Conservation (phyloP, 805 yeast genomes). For the Metschnikowia matae region DNA sequence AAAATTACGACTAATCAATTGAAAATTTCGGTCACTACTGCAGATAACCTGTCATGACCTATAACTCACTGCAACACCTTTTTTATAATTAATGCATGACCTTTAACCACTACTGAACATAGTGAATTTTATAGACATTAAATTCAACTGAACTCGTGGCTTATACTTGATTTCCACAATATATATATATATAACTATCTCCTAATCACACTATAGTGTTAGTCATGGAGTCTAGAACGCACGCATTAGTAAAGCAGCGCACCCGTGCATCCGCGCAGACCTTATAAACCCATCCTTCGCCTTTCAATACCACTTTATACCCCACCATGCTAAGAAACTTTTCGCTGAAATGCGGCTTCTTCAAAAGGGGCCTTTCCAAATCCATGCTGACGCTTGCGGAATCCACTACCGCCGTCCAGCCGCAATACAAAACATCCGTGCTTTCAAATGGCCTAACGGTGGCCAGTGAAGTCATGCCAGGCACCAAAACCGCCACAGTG, state of each 20-base stretch:
- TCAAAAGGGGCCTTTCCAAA: background rate
- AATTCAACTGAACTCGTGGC: no score
- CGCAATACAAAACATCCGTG: conserved; percentile 54
- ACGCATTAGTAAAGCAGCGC: conserved; percentile 1
- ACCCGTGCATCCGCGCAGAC: conserved; percentile 2
- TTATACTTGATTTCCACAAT: no score
- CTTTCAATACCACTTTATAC: background rate
- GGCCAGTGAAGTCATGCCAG: conserved; percentile 85
- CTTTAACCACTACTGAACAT: no score
- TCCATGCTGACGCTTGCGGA: background rate
- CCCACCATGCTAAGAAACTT: conserved; percentile 8
- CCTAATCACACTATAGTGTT: no score
- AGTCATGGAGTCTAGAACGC: background rate
- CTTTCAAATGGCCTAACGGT: conserved; percentile 91
- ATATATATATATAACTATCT: background rate
- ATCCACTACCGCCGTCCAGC: conserved; percentile 2
- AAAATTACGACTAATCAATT: no score
- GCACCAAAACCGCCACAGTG: conserved; percentile 90
- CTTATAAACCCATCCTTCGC: background rate
- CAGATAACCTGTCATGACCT: no score
- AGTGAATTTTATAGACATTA: no score
- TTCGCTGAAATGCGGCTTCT: background rate
- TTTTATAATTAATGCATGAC: no score
- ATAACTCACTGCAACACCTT: no score
- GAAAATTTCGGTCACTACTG: no score